phyloP scores from a whole-genome alignment of 2,329 filamentous ascomycete genomes.

The Neurospora sp. region DNA sequence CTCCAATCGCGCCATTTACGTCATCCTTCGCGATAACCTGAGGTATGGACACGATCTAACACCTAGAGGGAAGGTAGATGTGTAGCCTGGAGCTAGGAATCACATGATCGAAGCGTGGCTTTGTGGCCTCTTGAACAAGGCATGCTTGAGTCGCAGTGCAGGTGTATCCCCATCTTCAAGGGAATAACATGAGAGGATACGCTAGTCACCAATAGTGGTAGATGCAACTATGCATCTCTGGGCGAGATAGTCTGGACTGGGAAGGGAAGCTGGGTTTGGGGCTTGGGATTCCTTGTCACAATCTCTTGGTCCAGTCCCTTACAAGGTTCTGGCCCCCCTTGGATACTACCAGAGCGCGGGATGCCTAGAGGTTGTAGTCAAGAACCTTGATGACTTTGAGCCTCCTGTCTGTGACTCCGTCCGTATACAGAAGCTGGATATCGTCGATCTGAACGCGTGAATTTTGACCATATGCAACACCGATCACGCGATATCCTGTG shows the following conservation, averaged over 20 bases:
- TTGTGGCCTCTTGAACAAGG: neutral
- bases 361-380: neutral
- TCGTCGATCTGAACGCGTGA: neutral
- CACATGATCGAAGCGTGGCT: neutral
- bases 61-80: neutral
- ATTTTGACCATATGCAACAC: neutral
- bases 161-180: neutral
- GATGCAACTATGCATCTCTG: neutral
- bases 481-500: neutral
- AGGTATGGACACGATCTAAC: neutral
- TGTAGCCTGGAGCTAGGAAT: neutral
- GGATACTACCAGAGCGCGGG: neutral
- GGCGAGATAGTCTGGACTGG: neutral
- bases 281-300: neutral
- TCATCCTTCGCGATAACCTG: neutral
- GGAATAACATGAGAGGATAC: neutral
- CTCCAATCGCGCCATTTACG: neutral
- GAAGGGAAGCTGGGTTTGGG: neutral
- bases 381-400: neutral
- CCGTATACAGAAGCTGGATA: neutral
- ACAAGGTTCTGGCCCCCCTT: neutral
- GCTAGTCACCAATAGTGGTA: neutral
- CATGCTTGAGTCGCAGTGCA: neutral
- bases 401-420: neutral
- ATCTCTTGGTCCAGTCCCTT: neutral